A percentile compares a stretch with the other conserved stretches of the same genome.
Evolutionary conservation across 257 asterid genomes (phyloP).

Genomic region (Plantago major): DNA sequence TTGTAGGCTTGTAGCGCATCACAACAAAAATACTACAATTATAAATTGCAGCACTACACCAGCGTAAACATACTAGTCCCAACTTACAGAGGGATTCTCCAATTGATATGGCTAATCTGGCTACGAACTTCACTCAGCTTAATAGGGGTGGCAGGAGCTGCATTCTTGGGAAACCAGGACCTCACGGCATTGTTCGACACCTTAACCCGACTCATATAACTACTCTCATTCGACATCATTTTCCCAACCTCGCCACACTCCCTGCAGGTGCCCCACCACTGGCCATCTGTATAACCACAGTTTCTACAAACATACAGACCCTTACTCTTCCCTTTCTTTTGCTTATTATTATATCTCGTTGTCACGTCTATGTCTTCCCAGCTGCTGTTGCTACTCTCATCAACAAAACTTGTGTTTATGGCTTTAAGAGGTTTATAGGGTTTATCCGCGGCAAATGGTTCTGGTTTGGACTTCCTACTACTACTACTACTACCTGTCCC

Average conservation of each 20-base stretch:
- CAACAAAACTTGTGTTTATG: too few relatives aligned
- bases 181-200: conserved; percentile 46
- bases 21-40: too few relatives aligned
- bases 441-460: too few relatives aligned
- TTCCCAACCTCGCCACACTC: conserved; percentile 55
- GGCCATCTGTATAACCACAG: conserved; percentile 81
- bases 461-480: neutral
- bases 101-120: conserved; percentile 41
- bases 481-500: conserved; percentile 37
- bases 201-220: conserved; percentile 40
- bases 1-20: too few relatives aligned
- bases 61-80: neutral
- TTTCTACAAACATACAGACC: conserved; percentile 61
- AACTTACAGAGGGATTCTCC: conserved; percentile 85
- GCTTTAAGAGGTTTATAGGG: too few relatives aligned
- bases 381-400: too few relatives aligned
- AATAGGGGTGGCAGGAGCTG: conserved; percentile 37
- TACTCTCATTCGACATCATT: too few relatives aligned
- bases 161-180: conserved; percentile 60
- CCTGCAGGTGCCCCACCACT: conserved; percentile 97
- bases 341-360: neutral
- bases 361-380: too few relatives aligned
- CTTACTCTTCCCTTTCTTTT: conserved; percentile 60
- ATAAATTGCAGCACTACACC: neutral
- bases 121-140: conserved; percentile 59